Conservation (phyloP, 129 eudicot genomes). For the Artemisia argyi region DNA sequence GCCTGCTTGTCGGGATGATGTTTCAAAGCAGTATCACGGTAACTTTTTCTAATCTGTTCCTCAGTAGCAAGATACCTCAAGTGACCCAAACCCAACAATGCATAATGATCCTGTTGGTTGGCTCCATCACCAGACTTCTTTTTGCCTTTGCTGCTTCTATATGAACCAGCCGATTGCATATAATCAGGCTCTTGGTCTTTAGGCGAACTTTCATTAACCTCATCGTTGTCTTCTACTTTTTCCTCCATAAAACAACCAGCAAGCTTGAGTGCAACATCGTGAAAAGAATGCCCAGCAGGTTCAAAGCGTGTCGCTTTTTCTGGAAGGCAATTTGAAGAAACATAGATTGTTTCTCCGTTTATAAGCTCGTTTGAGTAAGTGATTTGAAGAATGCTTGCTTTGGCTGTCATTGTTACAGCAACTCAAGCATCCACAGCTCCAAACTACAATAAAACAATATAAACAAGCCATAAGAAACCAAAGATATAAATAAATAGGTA, state of each 20-base stretch:
- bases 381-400: constrained; percentile 51
- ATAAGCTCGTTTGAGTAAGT: constrained; percentile 64
- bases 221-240: constrained; percentile 31
- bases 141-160: constrained; percentile 78
- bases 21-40: constrained; percentile 84
- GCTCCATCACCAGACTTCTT: constrained; percentile 73
- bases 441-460: constrained; percentile 19
- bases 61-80: constrained; percentile 91
- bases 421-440: constrained; percentile 40
- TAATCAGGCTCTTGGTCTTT: constrained; percentile 52
- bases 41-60: constrained; percentile 78
- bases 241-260: constrained; percentile 57
- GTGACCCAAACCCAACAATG: constrained; percentile 81
- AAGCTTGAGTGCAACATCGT: constrained; percentile 70
- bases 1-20: constrained; percentile 98
- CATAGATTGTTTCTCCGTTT: constrained; percentile 60
- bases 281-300: constrained; percentile 97
- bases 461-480: constrained; percentile 2
- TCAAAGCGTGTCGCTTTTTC: constrained; percentile 59
- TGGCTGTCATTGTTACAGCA: constrained; percentile 41
- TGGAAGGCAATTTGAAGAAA: constrained; percentile 78
- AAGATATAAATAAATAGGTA: neutral
- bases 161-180: constrained; percentile 67
- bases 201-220: constrained; percentile 25
- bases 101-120: constrained; percentile 87